These are phyloP conservation scores for Crithidia expoeki DNA, from an alignment of 208 protist genomes.

Conservation along the genomic window DNA sequence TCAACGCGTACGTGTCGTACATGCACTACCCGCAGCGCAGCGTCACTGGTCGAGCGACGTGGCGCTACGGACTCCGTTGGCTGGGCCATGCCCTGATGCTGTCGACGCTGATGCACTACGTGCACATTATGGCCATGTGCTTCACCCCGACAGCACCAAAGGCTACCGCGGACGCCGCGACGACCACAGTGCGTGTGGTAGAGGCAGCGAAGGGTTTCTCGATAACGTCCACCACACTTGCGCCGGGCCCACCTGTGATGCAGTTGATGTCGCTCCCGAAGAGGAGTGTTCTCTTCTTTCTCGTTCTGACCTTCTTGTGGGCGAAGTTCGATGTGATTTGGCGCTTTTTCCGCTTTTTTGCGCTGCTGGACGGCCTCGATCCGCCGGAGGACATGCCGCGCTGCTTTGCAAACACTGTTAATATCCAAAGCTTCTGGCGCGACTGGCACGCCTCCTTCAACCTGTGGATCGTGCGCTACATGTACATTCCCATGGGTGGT, in stretches of 20 bases:
- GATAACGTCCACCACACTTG: neutral
- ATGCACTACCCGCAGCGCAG: conserved; percentile 53
- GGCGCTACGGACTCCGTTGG: conserved; percentile 46
- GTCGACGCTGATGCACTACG: conserved; percentile 55
- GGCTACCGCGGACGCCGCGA: neutral
- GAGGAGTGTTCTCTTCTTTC: conserved; percentile 40
- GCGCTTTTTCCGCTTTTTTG: conserved; percentile 87
- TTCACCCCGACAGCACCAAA: conserved; percentile 15
- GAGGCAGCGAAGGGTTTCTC: conserved; percentile 9
- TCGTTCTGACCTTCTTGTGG: conserved; percentile 86
- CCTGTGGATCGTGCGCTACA: conserved; percentile 93
- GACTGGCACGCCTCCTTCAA: conserved; percentile 95
- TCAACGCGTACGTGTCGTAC: conserved; percentile 89
- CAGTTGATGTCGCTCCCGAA: conserved; percentile 23
- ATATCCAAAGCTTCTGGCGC: conserved; percentile 91
- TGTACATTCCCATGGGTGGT: conserved; percentile 94
- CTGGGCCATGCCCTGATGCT: conserved; percentile 38
- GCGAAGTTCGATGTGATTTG: conserved; percentile 93
- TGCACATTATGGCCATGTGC: conserved; percentile 52
- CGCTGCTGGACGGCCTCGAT: conserved; percentile 84
- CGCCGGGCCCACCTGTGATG: conserved; percentile 13
- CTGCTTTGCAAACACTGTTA: conserved; percentile 87
- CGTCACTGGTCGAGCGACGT: conserved; percentile 15
- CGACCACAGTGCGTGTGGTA: neutral
- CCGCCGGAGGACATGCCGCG: conserved; percentile 89